Evolutionary conservation across 2,329 filamentous ascomycete species (phyloP), one percentile per base, ranked within the genome.

Genomic region (Pseudogymnoascus sp.): DNA sequence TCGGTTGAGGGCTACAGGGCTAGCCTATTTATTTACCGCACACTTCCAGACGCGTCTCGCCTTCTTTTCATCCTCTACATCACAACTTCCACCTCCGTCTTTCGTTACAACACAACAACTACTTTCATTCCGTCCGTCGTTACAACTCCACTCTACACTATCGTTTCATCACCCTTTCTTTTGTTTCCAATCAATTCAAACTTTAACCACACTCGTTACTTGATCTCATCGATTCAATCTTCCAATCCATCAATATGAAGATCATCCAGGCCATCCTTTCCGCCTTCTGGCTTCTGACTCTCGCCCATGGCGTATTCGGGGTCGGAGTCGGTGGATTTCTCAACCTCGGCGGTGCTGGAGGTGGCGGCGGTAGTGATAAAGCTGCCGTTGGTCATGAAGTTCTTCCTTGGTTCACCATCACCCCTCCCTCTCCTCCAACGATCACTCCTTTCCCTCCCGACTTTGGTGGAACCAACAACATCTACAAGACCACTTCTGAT

Each of bases 371-470:
- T 12, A 5, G 11, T 66, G 77, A 77, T 64, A 75, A 75, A 63
- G 71, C 14, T 56, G n/a, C 2, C 28, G 5, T 18, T 18, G 25
- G 40, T 12, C 16, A 38, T n/a, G 14, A 38, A 14, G 31, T 11
- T 11, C 7, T 11, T 11, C 7, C 25, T 64, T 37, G 64, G 64
- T 18, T 71, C 65, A 79, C 77, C 61, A 73, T 79, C 68, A 73
- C 77, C 37, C 73, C 81, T 62, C 80, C 78, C 56, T 69, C 46
- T 68, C 82, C 63, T 74, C 74, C 59, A 71, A 77, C 68, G 74
- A 73, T 64, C 72, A 8, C 16, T 31, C 1, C n/a, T 18, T 34
- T 34, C 49, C 25, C n/a, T 31, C 80, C 79, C 65, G 79, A 79
- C 73, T 76, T 73, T 62, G 74, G 80, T 64, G 75, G 75, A 63